Percentiles rank a stretch among this genome's conserved stretches.
Conservation (phyloP, 2,329 filamentous ascomycete genomes). For the Arthrobotrys megalospora region DNA sequence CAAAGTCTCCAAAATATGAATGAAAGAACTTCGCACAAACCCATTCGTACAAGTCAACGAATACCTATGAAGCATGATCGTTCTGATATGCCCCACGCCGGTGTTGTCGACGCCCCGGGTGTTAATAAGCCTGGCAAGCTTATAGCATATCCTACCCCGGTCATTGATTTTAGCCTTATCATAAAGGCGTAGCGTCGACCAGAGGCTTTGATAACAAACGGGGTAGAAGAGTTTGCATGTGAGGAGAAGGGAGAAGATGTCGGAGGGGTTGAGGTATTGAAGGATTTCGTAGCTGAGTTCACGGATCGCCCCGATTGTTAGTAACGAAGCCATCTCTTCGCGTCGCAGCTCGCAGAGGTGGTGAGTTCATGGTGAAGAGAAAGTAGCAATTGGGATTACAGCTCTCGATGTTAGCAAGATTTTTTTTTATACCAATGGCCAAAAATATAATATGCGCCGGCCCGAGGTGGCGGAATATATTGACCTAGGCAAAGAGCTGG, state of each 20-base stretch:
- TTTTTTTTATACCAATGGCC: not conserved
- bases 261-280: conserved; percentile 2
- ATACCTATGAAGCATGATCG: conserved; percentile 6
- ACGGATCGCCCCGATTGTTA: conserved; percentile 1
- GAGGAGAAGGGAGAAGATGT: conserved; percentile 5
- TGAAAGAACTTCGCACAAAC: conserved; percentile 5
- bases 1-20: conserved; percentile 4
- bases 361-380: not conserved
- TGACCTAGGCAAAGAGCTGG: not conserved
- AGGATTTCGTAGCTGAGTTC: conserved; percentile 15
- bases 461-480: conserved; percentile 9
- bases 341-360: not conserved
- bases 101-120: conserved; percentile 12
- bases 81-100: not conserved
- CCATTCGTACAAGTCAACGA: conserved; percentile 21
- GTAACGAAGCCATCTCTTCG: conserved; percentile 4
- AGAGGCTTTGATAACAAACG: conserved; percentile 17
- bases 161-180: conserved; percentile 6
- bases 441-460: not conserved
- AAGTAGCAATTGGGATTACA: not conserved
- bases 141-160: conserved; percentile 1
- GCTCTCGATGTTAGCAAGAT: not conserved
- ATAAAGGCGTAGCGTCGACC: conserved; percentile 12
- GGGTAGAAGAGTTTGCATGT: conserved; percentile 21
- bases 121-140: conserved; percentile 5